These are phyloP conservation scores for Crithidia brevicula DNA, from an alignment of 208 protist genomes.

Conservation along the genomic window DNA sequence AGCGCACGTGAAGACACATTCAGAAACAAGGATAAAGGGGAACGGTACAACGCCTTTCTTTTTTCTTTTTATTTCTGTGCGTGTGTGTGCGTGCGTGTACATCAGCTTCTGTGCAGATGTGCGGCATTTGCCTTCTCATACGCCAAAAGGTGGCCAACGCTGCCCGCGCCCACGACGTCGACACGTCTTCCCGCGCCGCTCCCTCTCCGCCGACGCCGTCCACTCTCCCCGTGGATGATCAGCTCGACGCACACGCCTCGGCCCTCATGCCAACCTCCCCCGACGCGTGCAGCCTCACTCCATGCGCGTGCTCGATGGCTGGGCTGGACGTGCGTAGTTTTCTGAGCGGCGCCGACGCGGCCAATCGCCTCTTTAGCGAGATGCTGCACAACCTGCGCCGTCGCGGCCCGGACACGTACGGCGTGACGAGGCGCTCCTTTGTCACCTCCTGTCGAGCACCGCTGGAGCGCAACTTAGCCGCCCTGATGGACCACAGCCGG, in stretches of 20 bases:
- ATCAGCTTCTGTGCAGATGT: constrained; percentile 19
- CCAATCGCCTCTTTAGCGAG: constrained; percentile 30
- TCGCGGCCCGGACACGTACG: constrained; percentile 55
- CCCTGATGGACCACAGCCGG: background rate
- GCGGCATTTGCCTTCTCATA: constrained; percentile 35
- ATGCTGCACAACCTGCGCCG: constrained; percentile 51
- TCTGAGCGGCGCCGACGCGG: constrained; percentile 14
- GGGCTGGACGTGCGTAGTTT: constrained; percentile 25
- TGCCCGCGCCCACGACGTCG: no score
- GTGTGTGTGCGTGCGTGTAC: background rate
- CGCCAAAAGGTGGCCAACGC: constrained; percentile 21
- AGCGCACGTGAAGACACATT: no score
- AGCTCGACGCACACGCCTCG: background rate
- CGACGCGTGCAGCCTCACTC: constrained; percentile 12
- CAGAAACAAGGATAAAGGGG: no score
- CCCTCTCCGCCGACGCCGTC: background rate
- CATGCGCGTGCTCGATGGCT: constrained; percentile 18
- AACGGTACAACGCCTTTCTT: constrained; percentile 1
- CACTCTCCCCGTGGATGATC: constrained; percentile 6
- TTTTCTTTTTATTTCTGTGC: constrained; percentile 5
- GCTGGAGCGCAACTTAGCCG: background rate
- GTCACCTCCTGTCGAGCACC: constrained; percentile 9
- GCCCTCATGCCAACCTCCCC: constrained; percentile 2
- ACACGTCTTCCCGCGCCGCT: background rate
- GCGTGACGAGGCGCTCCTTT: constrained; percentile 43